phyloP scores from a whole-genome alignment of 257 asterid species.

The Pogostemon cablin region DNA sequence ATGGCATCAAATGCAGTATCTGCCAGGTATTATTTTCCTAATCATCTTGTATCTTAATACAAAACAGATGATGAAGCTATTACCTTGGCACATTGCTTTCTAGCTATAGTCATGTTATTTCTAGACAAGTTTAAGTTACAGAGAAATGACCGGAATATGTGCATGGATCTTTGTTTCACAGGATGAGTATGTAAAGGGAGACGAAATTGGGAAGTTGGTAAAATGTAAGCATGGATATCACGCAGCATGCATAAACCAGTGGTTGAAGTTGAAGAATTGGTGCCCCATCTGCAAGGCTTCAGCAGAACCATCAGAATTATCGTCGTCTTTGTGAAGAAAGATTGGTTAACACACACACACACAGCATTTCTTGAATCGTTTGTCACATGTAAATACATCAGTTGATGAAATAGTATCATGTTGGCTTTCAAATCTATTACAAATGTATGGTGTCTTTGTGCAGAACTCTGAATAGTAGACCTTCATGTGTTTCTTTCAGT shows the following conservation, averaged over 20 bases:
- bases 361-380: constrained; percentile 16
- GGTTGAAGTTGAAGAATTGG: constrained; percentile 87
- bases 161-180: constrained; percentile 32
- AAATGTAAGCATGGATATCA: constrained; percentile 81
- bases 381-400: constrained; percentile 32
- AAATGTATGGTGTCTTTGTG: constrained; percentile 12
- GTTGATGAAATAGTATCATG: background rate
- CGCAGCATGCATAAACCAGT: constrained; percentile 57
- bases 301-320: constrained; percentile 41
- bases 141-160: background rate
- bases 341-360: background rate
- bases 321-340: constrained; percentile 22
- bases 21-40: constrained; percentile 68
- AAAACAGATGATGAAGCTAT: background rate
- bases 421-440: background rate
- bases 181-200: constrained; percentile 77
- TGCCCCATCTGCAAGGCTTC: constrained; percentile 90
- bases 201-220: constrained; percentile 69
- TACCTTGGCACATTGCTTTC: too few species aligned
- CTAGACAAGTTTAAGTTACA: background rate
- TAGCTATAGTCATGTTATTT: too few species aligned
- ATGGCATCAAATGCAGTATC: constrained; percentile 72
- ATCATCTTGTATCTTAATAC: background rate
- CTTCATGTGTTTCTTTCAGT: background rate
- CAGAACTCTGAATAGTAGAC: background rate